These are phyloP conservation scores for Erodium maritimum DNA, from an alignment of 345 rosid genomes.

Conservation along the genomic window DNA sequence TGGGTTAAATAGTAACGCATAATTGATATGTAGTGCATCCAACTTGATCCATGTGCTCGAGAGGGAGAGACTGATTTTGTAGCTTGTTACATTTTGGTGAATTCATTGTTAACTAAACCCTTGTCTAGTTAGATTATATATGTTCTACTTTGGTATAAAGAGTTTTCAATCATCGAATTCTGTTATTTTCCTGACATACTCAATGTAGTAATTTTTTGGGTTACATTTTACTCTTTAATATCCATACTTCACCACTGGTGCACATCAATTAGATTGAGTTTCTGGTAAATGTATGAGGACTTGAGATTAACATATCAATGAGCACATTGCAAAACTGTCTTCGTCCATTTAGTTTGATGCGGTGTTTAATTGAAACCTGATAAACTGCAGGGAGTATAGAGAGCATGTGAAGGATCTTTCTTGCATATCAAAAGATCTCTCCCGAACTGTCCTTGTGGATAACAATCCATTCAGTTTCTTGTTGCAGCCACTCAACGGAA, in stretches of 20 bases:
- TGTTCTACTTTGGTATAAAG: too few relatives aligned
- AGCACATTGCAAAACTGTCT: too few relatives aligned
- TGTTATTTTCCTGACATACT: too few relatives aligned
- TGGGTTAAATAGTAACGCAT: neutral
- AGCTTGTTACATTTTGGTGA: neutral
- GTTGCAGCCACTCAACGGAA: slow-evolving; percentile 88
- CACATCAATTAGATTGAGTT: too few relatives aligned
- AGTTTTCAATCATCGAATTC: too few relatives aligned
- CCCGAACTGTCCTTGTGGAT: slow-evolving; percentile 78
- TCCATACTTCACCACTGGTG: too few relatives aligned
- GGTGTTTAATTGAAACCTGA: neutral
- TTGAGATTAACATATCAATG: too few relatives aligned
- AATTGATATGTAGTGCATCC: neutral
- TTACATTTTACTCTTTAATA: too few relatives aligned
- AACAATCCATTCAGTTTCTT: slow-evolving; percentile 96
- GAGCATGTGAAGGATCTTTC: slow-evolving; percentile 94
- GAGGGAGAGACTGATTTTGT: neutral
- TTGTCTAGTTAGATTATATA: neutral
- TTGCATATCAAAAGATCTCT: slow-evolving; percentile 58
- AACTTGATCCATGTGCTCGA: neutral
- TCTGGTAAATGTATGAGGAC: too few relatives aligned
- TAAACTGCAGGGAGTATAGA: slow-evolving; percentile 48
- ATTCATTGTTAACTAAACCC: neutral
- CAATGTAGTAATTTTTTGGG: too few relatives aligned
- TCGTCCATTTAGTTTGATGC: too few relatives aligned